These are phyloP conservation scores for Erysimum cheiranthoides DNA, from an alignment of 345 rosid genomes.

Conservation along the genomic window DNA sequence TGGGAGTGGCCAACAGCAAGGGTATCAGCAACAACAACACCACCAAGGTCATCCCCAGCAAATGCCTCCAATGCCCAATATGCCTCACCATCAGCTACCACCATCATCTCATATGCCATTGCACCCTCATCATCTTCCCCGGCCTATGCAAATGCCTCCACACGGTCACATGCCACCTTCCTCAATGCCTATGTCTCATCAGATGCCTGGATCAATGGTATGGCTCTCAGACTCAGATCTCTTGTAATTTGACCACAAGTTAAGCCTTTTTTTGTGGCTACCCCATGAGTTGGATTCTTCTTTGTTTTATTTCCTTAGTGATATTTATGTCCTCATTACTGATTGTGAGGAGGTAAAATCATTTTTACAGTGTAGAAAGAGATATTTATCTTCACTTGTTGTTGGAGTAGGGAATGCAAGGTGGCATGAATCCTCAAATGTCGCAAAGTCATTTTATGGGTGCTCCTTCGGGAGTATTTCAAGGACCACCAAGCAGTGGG, in stretches of 20 bases:
- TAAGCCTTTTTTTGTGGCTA: slow-evolving; percentile 9
- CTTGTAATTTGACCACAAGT: slow-evolving; percentile 29
- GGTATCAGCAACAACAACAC: slow-evolving; percentile 85
- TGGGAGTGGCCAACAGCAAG: slow-evolving; percentile 75
- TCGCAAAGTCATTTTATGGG: slow-evolving; percentile 89
- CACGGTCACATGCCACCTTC: slow-evolving; percentile 64
- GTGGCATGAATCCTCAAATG: slow-evolving; percentile 70
- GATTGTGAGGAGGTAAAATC: neutral
- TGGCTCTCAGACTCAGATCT: slow-evolving; percentile 35
- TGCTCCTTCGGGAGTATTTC: slow-evolving; percentile 71
- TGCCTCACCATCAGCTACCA: slow-evolving; percentile 84
- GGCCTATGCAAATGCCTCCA: slow-evolving; percentile 88
- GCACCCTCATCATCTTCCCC: slow-evolving; percentile 79
- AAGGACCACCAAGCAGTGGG: slow-evolving; percentile 75
- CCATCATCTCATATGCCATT: slow-evolving; percentile 69
- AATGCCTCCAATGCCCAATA: slow-evolving; percentile 77
- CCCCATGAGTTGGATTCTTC: slow-evolving; percentile 27
- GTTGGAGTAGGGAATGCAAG: slow-evolving; percentile 77
- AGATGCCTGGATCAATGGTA: slow-evolving; percentile 86
- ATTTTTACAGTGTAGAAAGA: neutral
- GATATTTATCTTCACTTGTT: slow-evolving; percentile 1
- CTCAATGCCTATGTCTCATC: slow-evolving; percentile 63
- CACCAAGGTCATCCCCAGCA: slow-evolving; percentile 74
- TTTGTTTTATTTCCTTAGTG: slow-evolving; percentile 1
- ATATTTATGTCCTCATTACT: neutral